Evolutionary conservation across 1,139 yeast genomes (phyloP).

Genomic region (Suhomyces anneliseae): DNA sequence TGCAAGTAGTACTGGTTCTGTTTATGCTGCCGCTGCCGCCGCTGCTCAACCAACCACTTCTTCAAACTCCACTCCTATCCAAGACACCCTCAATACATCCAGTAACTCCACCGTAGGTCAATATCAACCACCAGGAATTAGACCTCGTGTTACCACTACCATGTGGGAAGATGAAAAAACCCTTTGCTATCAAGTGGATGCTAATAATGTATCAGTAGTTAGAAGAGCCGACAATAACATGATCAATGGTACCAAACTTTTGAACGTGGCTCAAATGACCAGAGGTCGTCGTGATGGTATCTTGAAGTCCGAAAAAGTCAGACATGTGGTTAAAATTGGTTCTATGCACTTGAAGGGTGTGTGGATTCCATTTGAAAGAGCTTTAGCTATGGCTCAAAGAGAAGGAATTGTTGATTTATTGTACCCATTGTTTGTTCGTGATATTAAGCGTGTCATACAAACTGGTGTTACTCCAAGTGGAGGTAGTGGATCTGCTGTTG

Average conservation of each 20-base stretch:
- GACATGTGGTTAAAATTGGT: conserved; percentile 94
- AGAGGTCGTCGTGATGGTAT: conserved; percentile 96
- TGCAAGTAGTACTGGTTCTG: conserved; percentile 7
- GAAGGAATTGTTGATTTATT: conserved; percentile 84
- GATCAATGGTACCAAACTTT: conserved; percentile 91
- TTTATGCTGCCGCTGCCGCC: conserved; percentile 6
- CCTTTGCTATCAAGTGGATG: conserved; percentile 92
- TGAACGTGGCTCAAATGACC: conserved; percentile 93
- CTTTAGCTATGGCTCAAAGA: conserved; percentile 84
- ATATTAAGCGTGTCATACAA: conserved; percentile 70
- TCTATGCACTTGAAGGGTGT: conserved; percentile 97
- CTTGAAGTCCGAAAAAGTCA: conserved; percentile 78
- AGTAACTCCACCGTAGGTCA: conserved; percentile 45
- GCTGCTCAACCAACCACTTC: conserved; percentile 11
- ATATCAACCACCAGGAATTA: conserved; percentile 53
- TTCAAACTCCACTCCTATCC: conserved; percentile 14
- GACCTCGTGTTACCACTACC: conserved; percentile 90
- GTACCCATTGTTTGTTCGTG: conserved; percentile 86
- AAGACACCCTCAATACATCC: conserved; percentile 17
- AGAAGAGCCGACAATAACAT: conserved; percentile 90
- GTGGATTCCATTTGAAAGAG: conserved; percentile 96
- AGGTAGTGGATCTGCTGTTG: conserved; percentile 12
- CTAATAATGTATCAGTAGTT: conserved; percentile 86
- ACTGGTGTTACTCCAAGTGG: conserved; percentile 46
- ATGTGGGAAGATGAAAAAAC: conserved; percentile 98